Percentiles rank a stretch among this genome's conserved stretches.
phyloP scores from a whole-genome alignment of 805 yeast species.

The Suhomyces pyralidae region DNA sequence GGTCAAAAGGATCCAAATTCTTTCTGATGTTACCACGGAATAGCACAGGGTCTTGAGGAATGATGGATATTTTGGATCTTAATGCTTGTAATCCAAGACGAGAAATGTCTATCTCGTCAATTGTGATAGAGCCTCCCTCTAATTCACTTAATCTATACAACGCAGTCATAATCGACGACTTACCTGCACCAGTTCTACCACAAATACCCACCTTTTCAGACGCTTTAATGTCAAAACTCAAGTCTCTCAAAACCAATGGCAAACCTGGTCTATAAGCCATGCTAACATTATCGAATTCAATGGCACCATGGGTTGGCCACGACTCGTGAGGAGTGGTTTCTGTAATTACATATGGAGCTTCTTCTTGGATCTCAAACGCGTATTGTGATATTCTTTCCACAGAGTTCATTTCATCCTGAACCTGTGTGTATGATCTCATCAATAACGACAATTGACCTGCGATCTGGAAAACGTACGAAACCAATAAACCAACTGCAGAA shows the following conservation, averaged over 20 bases:
- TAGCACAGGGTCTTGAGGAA: slow-evolving; percentile 20
- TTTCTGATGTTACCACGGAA: slow-evolving; percentile 15
- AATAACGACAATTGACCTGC: slow-evolving; percentile 47
- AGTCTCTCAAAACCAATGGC: slow-evolving; percentile 10
- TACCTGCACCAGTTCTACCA: slow-evolving; percentile 22
- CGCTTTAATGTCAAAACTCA: slow-evolving; percentile 6
- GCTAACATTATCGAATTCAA: slow-evolving; percentile 8
- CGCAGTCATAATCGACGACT: slow-evolving; percentile 17
- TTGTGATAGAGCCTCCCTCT: slow-evolving; percentile 10
- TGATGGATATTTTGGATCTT: slow-evolving; percentile 14
- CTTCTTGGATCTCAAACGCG: slow-evolving; percentile 60
- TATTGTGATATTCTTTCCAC: slow-evolving; percentile 69
- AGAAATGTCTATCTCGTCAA: slow-evolving; percentile 15
- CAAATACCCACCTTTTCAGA: slow-evolving; percentile 18
- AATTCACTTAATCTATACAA: slow-evolving; percentile 15
- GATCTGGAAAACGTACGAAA: slow-evolving; percentile 56
- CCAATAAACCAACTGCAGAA: slow-evolving; percentile 62
- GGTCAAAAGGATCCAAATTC: slow-evolving; percentile 18
- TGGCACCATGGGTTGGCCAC: slow-evolving; percentile 45
- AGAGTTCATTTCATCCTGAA: slow-evolving; percentile 74
- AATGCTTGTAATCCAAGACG: slow-evolving; percentile 11
- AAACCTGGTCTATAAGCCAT: slow-evolving; percentile 11
- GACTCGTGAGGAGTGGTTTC: slow-evolving; percentile 39
- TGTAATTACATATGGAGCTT: slow-evolving; percentile 55
- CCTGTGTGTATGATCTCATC: slow-evolving; percentile 61